These are phyloP conservation scores for Citrus medica DNA, from an alignment of 345 rosid genomes.

Conservation along the genomic window DNA sequence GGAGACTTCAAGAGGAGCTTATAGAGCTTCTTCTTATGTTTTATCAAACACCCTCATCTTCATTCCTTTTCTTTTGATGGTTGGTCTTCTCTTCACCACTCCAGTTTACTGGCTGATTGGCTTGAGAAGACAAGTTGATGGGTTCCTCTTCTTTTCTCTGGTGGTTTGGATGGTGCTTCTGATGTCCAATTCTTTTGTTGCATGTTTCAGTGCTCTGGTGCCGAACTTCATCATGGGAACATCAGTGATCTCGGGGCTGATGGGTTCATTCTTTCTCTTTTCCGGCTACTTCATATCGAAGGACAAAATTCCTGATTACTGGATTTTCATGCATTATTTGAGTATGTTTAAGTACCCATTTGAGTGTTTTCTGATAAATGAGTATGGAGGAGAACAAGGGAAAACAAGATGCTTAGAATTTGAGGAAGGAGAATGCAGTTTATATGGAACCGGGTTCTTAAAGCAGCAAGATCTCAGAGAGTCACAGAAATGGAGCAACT, in stretches of 20 bases:
- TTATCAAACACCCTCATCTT: conserved; percentile 65
- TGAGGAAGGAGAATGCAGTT: conserved; percentile 32
- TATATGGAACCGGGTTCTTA: conserved; percentile 48
- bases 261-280: conserved; percentile 93
- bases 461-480: conserved; percentile 55
- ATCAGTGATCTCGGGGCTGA: conserved; percentile 78
- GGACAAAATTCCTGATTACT: conserved; percentile 64
- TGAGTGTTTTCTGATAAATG: conserved; percentile 76
- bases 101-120: conserved; percentile 94
- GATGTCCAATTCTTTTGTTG: conserved; percentile 86
- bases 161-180: conserved; percentile 75
- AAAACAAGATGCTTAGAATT: conserved; percentile 35
- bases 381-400: conserved; percentile 61
- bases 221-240: conserved; percentile 95
- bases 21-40: conserved; percentile 68
- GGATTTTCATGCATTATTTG: conserved; percentile 85
- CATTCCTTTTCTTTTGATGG: conserved; percentile 67
- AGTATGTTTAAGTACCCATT: conserved; percentile 84
- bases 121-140: conserved; percentile 48
- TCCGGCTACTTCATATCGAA: conserved; percentile 80
- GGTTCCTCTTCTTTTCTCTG: conserved; percentile 65
- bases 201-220: conserved; percentile 89
- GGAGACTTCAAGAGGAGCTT: conserved; percentile 82
- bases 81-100: conserved; percentile 57
- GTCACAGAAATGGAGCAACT: conserved; percentile 72